Evolutionary conservation across 78 protist genomes (phyloP), one percentile per base, ranked within the genome.

Genomic region (Dictyostelium brefeldianum): DNA sequence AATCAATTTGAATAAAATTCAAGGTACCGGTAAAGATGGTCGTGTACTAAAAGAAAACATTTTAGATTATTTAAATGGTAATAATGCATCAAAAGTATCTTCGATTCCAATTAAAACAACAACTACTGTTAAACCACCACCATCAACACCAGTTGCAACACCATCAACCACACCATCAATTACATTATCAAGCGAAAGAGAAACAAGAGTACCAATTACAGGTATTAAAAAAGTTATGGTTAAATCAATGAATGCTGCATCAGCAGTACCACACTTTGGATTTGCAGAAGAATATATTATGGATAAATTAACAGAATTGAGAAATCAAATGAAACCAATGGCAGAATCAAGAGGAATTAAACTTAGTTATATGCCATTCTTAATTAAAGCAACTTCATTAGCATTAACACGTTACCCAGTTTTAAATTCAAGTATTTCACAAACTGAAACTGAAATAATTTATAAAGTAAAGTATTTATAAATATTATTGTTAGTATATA

Each of bases 301-400:
- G 78, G 90, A 95, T 48, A 79, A 27, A 36, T 69, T 62, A 17
- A 69, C 65, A 29, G 20, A 0, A 1, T 25, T 65, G 22, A 81
- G 96, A 18, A 53, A 36, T 22, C 53, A 78, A 59, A 79, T 80
- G 81, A 96, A 89, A 65, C 75, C 90, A 22, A 11, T 89, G 22
- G 97, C 96, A 10, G 97, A 83, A 67, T 10, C 47, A 12, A 94
- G 90, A n/a, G 97, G 96, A 29, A 83, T 95, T 67, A 91, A 82
- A 81, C 53, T 97, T n/a, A 25, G 96, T 36, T 96, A 80, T 89
- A 81, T 97, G 95, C 98, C 98, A 54, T 94, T 97, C 92, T 20
- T 97, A 74, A 81, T 97, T 87, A 97, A 98, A 95, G 99, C 99
- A 48, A 65, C 96, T 27, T 97, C 98, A 47, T 65, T 97, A 31